Conservation (phyloP, 352 stramenopile species). For the Blastocystis sp. region DNA sequence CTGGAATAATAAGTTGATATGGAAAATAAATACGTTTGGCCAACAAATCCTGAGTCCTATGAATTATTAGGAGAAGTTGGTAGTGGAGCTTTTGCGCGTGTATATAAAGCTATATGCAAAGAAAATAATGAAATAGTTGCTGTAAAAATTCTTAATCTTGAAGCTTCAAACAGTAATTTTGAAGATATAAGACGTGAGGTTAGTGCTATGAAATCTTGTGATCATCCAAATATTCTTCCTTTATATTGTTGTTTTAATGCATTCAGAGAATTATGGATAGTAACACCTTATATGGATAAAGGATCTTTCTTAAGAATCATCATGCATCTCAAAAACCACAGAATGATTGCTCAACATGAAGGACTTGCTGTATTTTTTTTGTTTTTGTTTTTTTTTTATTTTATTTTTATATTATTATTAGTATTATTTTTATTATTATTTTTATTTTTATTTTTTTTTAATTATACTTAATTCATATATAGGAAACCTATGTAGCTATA, state of each 20-base stretch:
- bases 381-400: no score
- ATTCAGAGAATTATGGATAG: constrained; percentile 22
- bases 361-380: constrained; percentile 1
- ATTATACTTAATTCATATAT: not conserved
- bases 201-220: constrained; percentile 28
- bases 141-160: constrained; percentile 26
- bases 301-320: constrained; percentile 27
- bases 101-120: constrained; percentile 30
- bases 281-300: constrained; percentile 29
- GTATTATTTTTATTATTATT: no score
- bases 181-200: constrained; percentile 31
- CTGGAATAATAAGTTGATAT: not conserved
- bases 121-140: constrained; percentile 18
- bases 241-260: constrained; percentile 33
- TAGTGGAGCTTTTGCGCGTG: constrained; percentile 27
- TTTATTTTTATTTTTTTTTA: no score
- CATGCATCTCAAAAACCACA: not conserved
- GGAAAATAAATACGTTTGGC: constrained; percentile 8
- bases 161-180: constrained; percentile 9
- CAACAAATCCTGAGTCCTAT: constrained; percentile 21
- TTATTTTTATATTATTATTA: no score
- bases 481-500: constrained; percentile 8
- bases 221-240: constrained; percentile 22
- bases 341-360: not conserved
- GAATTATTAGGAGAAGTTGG: constrained; percentile 17